Base-by-base conservation (phyloP, 1,139 yeast species). In the Candida sp. region DNA sequence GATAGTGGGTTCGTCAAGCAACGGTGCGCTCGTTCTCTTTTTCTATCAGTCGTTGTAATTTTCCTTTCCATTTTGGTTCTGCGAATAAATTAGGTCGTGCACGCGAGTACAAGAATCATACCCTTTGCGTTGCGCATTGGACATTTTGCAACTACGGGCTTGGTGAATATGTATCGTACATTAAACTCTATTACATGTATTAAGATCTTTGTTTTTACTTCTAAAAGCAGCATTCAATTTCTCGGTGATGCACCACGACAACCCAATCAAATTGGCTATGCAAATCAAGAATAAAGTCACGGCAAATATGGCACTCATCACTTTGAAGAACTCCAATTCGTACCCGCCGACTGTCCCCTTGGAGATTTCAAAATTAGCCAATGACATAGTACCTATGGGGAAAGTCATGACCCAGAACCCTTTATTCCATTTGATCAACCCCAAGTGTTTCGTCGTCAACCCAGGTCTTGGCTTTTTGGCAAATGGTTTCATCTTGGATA, bases 401-500 rank as follows among this genome's bases (percentile, higher is more conserved):
- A 91, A 91, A 54, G 97, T 88, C 76, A 88, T 82, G 26, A 92
- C 85, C 96, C 97, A 90, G 80, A 86, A 89, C 0, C 86, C 83
- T 58, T 80, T 79, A 52, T 79, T 76, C 73, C 85, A 90, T 44
- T 62, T 62, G 30, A 78, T 63, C 12, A 65, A 58, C 1, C 80
- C 78, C 26, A 57, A 57, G 4, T 57, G 56, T n/a, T 28, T 28
- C 39, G 61, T 60, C 17, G 65, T 60, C 51, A 49, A 61, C 1
- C 48, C 48, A 17, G 54, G 55, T 51, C 70, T 67, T 23, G 66
- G 67, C 35, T 63, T 61, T 30, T 56, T 58, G 25, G 75, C 63
- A 50, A 72, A 68, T 5, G 72, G 72, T 25, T 54, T 49, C 37
- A 69, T 59, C 47, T 73, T 73, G 25, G 82, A 71, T 1, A 75